Base-by-base conservation (phyloP, 306 rosid genomes). In the Vigna radiata region DNA sequence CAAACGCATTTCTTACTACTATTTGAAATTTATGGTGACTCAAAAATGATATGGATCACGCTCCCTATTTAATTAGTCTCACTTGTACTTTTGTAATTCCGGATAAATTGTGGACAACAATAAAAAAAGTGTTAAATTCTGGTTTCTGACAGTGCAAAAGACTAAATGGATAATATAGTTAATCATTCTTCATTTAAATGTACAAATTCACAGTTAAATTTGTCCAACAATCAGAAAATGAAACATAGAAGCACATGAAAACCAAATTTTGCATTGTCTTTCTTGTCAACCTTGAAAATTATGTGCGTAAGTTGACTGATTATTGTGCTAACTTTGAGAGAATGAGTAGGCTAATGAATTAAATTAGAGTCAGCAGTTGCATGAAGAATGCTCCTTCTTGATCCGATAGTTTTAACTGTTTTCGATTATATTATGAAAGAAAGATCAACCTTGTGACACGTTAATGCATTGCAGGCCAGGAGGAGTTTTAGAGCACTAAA, bases 401-500 rank as follows among this genome's bases (percentile, higher is more conserved):
- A 70, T 31, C 48, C 46, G 8, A 54, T 11, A 19, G 43, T 55
- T 70, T 31, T 70, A 55, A 63, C 4, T 78, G 62, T 18, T 63
- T 67, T 69, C 31, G 65, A 10, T 53, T 33, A 50, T 33, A 58
- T 70, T 19, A 43, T 43, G 27, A 66, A 68, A 68, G 7, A 8
- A 75, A 68, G 49, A 23, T 50, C 68, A 46, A 50, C 53, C 56
- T 47, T 31, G 49, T 76, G 67, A 80, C 23, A 76, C 70, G 63
- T 41, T 33, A 53, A 16, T 62, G 47, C 25, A 61, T 15, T 74
- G 72, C 91, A 96, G 99, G 99, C 86, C 10, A 88, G 99, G 85
- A 92, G 92, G 83, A 89, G 99, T 82, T 90, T 91, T 70, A 87
- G 97, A 86, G 99, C 99, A 70, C 85, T 92, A 2, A 96, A 96